phyloP scores from a whole-genome alignment of 2,329 filamentous ascomycete species.

The Cladosporium phlei region DNA sequence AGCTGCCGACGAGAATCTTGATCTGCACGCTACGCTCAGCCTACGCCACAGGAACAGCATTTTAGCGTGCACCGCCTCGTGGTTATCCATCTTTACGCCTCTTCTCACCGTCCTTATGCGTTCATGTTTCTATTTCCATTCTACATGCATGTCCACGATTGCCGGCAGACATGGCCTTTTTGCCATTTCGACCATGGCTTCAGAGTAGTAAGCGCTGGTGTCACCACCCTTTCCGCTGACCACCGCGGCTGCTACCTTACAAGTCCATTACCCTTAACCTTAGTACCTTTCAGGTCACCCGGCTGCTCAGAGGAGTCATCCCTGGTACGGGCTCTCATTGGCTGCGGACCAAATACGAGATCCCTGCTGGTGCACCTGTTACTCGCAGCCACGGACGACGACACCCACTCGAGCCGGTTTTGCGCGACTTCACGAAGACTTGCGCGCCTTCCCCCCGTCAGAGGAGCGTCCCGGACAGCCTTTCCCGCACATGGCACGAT shows the following conservation, averaged over 20 bases:
- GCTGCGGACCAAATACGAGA: background rate
- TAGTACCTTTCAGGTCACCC: conserved; percentile 1
- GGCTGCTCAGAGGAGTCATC: background rate
- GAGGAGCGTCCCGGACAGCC: conserved; percentile 13
- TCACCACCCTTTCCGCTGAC: conserved; percentile 10
- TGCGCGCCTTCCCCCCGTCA: conserved; percentile 16
- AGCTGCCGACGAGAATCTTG: conserved; percentile 6
- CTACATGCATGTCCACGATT: too few species aligned
- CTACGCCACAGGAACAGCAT: too few species aligned
- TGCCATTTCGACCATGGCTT: background rate
- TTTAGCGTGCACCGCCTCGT: conserved; percentile 8
- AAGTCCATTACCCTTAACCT: too few species aligned
- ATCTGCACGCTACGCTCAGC: conserved; percentile 12
- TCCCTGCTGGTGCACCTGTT: conserved; percentile 12
- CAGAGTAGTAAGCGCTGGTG: conserved; percentile 12
- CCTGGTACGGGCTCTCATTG: conserved; percentile 12
- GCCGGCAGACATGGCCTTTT: too few species aligned
- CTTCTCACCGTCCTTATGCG: conserved; percentile 8
- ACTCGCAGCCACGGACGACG: conserved; percentile 9
- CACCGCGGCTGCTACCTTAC: background rate
- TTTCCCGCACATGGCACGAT: conserved; percentile 13
- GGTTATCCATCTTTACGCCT: background rate
- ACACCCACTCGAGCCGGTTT: conserved; percentile 16
- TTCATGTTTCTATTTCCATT: conserved; percentile 12
- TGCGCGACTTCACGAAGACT: conserved; percentile 10